phyloP scores from a whole-genome alignment of 2,329 filamentous ascomycete genomes.

The Septoria linicola region DNA sequence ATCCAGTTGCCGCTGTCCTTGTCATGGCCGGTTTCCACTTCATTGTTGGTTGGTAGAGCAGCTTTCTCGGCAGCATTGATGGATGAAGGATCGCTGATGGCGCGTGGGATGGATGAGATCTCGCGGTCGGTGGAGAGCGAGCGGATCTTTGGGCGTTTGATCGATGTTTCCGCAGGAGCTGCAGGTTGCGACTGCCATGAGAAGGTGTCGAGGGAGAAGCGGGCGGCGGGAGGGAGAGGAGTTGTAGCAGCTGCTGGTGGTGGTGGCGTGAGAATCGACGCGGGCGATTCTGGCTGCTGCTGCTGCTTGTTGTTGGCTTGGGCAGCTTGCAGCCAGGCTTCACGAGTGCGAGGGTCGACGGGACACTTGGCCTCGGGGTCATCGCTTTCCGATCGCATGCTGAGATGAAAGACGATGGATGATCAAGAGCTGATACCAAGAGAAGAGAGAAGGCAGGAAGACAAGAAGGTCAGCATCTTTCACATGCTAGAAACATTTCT shows the following conservation, averaged over 20 bases:
- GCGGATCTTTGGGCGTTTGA: slow-evolving; percentile 35
- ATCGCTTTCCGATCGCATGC: slow-evolving; percentile 34
- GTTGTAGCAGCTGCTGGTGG: slow-evolving; percentile 25
- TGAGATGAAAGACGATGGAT: slow-evolving; percentile 1
- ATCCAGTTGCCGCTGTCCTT: slow-evolving; percentile 82
- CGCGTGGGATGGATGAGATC: slow-evolving; percentile 70
- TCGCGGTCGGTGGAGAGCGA: slow-evolving; percentile 66
- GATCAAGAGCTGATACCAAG: neutral
- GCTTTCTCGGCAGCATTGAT: slow-evolving; percentile 41
- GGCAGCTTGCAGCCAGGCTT: slow-evolving; percentile 78
- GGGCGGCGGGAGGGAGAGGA: slow-evolving; percentile 22
- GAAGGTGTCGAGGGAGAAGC: slow-evolving; percentile 38
- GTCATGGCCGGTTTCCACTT: slow-evolving; percentile 73
- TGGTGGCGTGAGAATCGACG: neutral
- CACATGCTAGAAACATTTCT: no score
- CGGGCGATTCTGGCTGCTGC: neutral
- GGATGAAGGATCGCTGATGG: slow-evolving; percentile 31
- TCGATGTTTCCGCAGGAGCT: slow-evolving; percentile 17
- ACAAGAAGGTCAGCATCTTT: no score
- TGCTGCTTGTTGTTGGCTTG: slow-evolving; percentile 42
- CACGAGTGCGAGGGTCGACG: slow-evolving; percentile 84
- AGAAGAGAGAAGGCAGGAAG: neutral
- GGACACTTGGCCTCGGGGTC: slow-evolving; percentile 63
- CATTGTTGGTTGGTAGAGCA: slow-evolving; percentile 61
- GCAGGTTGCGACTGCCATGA: slow-evolving; percentile 29